Evolutionary conservation across 768 basidiomycete species (phyloP), one percentile per base, ranked within the genome.

Genomic region (Aureoboletus auriporus): DNA sequence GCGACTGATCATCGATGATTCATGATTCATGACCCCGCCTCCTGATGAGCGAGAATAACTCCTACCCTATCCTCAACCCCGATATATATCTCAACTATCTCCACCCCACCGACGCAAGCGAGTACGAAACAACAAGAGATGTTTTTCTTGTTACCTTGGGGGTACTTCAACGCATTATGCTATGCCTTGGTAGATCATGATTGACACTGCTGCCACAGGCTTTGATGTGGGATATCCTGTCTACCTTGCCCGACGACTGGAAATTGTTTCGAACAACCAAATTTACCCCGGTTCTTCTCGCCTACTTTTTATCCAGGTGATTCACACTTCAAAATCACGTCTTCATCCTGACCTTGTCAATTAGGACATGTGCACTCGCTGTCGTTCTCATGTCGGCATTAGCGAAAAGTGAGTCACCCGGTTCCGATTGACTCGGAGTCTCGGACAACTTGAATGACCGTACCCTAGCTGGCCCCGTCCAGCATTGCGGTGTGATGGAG

Each of bases 11-110:
- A 23, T 23, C 20, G 20, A 23, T 23, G 20, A 23, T 23, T 4
- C 20, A 23, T 23, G 20, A 4, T 23, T 23, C 20, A 23, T 23
- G 20, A 23, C 20, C 20, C 20, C 20, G 20, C 20, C 20, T 33
- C 31, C 13, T 4, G 38, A 10, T 38, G 52, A 45, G 14, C 33
- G 28, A 5, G 27, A 46, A 49, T 17, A 14, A 27, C 12, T 40
- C 55, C 17, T 38, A 30, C 16, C 45, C 51, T 1, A 48, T 58
- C 44, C 49, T 60, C 40, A 65, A 60, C 11, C 60, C 63, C 12
- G 27, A 23, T 3, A 37, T 58, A 36, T 64, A 62, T 45, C 60
- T 63, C 41, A 65, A 55, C 38, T 65, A 65, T 46, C 60, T 64
- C 37, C 26, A 43, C 16, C 63, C 63, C 8, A 10, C 29, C 6